Evolutionary conservation across 176 grass and related monocot genomes (phyloP), one percentile per base, ranked within the genome.

Genomic region (Calamus simplicifolius): DNA sequence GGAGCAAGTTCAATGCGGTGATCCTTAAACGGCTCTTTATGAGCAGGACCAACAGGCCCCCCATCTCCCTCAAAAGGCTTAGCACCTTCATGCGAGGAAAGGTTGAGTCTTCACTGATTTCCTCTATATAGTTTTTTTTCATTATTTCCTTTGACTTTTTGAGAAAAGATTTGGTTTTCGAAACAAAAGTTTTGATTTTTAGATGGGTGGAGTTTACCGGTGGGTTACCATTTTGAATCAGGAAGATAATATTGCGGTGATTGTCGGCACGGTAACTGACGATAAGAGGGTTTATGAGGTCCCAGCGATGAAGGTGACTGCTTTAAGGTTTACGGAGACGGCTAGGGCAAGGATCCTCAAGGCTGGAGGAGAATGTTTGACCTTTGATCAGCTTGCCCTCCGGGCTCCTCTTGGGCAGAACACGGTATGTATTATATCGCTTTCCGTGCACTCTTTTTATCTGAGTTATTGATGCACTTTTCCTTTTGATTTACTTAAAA

Each of bases 241-340:
- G 68, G 68, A 59, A 0, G 25, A 25, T 28, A 58, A 70, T 17
- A 71, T 71, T 51, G 68, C 68, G 2, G 68, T 71, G 21, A 59
- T 71, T 19, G 56, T 71, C n/a, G 68, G 68, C 16, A 51, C 68
- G 16, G 68, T 71, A 6, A 71, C 56, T 15, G 68, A 71, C 30
- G 68, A 71, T 26, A 71, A 71, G 21, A 71, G 68, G 23, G 48
- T 71, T 51, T 51, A 51, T 17, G 68, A 71, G 7, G 68, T 71
- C 27, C 68, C 68, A 0, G 68, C 68, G 3, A 16, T 71, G 23
- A 71, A 71, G 56, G 68, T 71, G 56, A 59, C 68, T 18, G 68
- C 68, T 18, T 48, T 71, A 8, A 71, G 68, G 38, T 71, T 71
- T 51, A 71, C 68, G 16, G 68, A 71, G 56, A 71, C 68, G n/a